Base-by-base conservation (phyloP, 2,329 filamentous ascomycete genomes). In the Teratosphaeria destructans region DNA sequence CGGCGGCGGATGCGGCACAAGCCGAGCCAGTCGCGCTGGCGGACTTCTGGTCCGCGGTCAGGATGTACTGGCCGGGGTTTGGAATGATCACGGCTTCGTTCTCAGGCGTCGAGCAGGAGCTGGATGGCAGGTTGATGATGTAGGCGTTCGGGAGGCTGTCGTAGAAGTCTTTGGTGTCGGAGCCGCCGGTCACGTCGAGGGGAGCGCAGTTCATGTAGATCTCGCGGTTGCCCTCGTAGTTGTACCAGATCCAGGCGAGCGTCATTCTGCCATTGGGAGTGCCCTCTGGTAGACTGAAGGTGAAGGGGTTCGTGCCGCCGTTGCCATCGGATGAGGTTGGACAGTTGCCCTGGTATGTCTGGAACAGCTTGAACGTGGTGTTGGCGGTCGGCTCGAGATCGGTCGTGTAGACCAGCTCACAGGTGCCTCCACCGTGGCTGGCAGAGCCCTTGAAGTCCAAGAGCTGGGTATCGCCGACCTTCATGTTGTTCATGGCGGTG, bases 151-250 rank as follows among this genome's bases (percentile, higher is more conserved):
- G 89, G 27, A 92, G 85, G 0, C 77, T 75, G 59, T 84, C 69
- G 62, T 83, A 82, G 65, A 81, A 81, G 5, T 76, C 71, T 57
- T 82, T 65, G 39, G 60, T 65, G 54, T 69, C 67, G 49, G 74
- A 72, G 23, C 75, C 74, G 1, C 72, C 75, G 0, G 82, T 83
- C 26, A 96, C 78, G 0, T 76, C 81, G 58, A 95, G 75, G 0
- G 89, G 84, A 0, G 88, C 90, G 66, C 94, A 97, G 80, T 96
- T 94, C 90, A 95, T 95, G 81, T 97, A 97, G 82, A 96, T 89
- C 72, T 97, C 93, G 1, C 91, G 85, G 76, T 95, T 93, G 4
- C 93, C 92, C 4, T 95, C 73, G 62, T 86, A 84, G 71, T 96
- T 96, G 77, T 93, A 86, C 66, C 93, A 96, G 89, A 96, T 89